phyloP scores from a whole-genome alignment of 257 asterid genomes.

The Solanum rostratum region DNA sequence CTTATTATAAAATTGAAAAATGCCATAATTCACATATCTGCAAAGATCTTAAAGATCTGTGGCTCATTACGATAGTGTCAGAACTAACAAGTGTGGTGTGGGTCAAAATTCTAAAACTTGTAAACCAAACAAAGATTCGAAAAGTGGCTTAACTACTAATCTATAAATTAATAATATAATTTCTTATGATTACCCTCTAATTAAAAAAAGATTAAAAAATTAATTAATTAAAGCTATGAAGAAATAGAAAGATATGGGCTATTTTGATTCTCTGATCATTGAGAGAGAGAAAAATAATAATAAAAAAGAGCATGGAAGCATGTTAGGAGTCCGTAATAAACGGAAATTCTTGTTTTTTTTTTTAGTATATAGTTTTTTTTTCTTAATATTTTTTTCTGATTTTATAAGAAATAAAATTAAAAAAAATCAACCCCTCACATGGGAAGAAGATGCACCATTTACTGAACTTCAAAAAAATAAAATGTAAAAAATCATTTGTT shows the following conservation, averaged over 20 bases:
- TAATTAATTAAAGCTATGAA: not conserved
- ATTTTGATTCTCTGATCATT: not conserved
- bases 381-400: not conserved
- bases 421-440: not conserved
- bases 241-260: not conserved
- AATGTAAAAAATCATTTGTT: not conserved
- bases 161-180: not conserved
- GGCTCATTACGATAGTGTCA: not conserved
- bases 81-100: not conserved
- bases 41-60: not conserved
- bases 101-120: not conserved
- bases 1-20: not conserved
- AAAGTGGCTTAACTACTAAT: not conserved
- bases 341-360: not conserved
- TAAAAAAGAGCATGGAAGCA: not conserved
- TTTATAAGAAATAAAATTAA: not conserved
- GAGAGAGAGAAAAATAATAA: not conserved
- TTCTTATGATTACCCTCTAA: not conserved
- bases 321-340: not conserved
- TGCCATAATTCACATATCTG: not conserved
- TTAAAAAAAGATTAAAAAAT: not conserved
- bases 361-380: not conserved
- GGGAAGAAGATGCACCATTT: not conserved
- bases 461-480: not conserved
- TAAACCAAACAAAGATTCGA: conserved; percentile 2